These are phyloP conservation scores for Euphorbia celastroides DNA, from an alignment of 441 rosid genomes.

Conservation along the genomic window DNA sequence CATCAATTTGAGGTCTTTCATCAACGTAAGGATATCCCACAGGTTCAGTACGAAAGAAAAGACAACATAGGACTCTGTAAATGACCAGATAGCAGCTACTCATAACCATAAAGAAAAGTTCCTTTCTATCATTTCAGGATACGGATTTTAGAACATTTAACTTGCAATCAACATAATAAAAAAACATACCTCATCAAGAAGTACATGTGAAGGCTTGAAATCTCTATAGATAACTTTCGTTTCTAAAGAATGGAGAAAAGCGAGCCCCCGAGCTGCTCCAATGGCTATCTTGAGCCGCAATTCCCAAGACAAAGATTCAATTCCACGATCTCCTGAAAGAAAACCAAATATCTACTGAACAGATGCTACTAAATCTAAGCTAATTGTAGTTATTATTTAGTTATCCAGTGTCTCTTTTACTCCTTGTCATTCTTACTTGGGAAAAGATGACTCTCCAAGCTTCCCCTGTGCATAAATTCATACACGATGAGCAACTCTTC, in stretches of 20 bases:
- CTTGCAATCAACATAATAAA: background rate
- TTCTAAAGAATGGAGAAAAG: conserved; percentile 63
- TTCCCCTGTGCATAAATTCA: conserved; percentile 82
- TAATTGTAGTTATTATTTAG: no score
- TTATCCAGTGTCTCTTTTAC: no score
- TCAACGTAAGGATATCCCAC: background rate
- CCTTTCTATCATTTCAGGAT: no score
- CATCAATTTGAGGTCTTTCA: no score
- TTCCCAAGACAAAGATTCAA: conserved; percentile 60
- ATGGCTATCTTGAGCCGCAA: no score
- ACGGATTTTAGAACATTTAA: no score
- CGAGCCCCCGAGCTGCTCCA: conserved; percentile 58
- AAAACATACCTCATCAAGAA: conserved; percentile 67
- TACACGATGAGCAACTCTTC: conserved; percentile 63
- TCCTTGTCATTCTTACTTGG: conserved; percentile 42
- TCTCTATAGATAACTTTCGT: conserved; percentile 82
- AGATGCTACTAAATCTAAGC: background rate
- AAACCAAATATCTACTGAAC: conserved; percentile 3
- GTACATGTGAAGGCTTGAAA: conserved; percentile 81
- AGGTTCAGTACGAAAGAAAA: no score
- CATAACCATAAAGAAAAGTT: background rate
- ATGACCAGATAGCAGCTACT: no score
- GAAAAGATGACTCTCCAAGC: conserved; percentile 81
- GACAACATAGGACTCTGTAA: no score
- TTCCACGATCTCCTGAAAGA: conserved; percentile 29